Evolutionary conservation across 1,139 yeast genomes (phyloP).

Genomic region (Taphrina populina): DNA sequence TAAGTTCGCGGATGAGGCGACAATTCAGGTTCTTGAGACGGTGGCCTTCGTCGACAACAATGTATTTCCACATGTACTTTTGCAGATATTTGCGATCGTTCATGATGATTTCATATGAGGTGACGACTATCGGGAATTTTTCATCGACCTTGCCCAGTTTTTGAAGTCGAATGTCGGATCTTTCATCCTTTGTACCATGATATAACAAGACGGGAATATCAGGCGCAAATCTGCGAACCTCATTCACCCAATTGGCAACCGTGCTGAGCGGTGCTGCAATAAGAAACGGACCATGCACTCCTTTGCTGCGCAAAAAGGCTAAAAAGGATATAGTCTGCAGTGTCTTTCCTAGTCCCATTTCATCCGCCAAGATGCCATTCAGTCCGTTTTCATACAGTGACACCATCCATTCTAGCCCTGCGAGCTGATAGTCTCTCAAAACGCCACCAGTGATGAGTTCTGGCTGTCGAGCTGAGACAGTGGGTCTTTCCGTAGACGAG

Average conservation of each 20-base stretch:
- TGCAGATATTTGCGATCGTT: conserved; percentile 61
- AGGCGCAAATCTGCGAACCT: conserved; percentile 74
- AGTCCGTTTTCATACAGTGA: conserved; percentile 88
- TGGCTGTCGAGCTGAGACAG: conserved; percentile 55
- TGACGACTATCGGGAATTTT: conserved; percentile 58
- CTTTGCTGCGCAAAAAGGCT: conserved; percentile 74
- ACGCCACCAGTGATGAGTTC: conserved; percentile 61
- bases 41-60: conserved; percentile 96
- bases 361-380: conserved; percentile 93
- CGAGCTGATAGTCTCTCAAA: conserved; percentile 79
- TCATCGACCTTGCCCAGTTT: conserved; percentile 42
- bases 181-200: conserved; percentile 60
- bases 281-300: conserved; percentile 77
- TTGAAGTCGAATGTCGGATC: conserved; percentile 51
- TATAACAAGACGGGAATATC: conserved; percentile 61
- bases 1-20: conserved; percentile 66
- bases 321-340: conserved; percentile 78
- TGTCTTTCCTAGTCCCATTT: conserved; percentile 95
- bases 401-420: conserved; percentile 86
- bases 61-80: conserved; percentile 66
- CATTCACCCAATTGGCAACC: conserved; percentile 77
- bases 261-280: conserved; percentile 88
- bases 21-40: conserved; percentile 81
- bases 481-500: too few relatives aligned
- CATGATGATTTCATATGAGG: conserved; percentile 79